phyloP scores from a whole-genome alignment of 2,329 filamentous ascomycete genomes.

The Alternaria gansuensis region DNA sequence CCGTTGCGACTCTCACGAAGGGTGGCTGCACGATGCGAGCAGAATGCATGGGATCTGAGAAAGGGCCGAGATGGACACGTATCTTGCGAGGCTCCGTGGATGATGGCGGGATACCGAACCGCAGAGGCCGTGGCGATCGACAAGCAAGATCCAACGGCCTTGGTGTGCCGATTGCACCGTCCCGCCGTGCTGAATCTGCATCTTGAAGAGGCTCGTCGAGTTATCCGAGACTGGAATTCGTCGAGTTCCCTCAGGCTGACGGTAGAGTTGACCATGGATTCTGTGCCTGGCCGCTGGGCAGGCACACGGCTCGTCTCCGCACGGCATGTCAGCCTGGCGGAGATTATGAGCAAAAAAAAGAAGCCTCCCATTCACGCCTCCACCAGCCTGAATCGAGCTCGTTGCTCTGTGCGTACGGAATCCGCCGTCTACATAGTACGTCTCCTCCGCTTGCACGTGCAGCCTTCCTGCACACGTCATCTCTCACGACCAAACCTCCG shows the following conservation, averaged over 20 bases:
- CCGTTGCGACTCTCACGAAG: constrained; percentile 15
- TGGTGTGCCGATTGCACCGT: not conserved
- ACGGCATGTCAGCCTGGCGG: constrained; percentile 6
- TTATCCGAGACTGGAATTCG: not conserved
- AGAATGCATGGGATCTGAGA: not conserved
- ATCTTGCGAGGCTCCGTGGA: constrained; percentile 1
- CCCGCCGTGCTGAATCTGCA: constrained; percentile 1
- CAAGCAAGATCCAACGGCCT: constrained; percentile 17
- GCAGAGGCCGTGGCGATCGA: constrained; percentile 13
- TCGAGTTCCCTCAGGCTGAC: not conserved
- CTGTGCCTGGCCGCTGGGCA: not conserved
- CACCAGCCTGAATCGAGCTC: constrained; percentile 1
- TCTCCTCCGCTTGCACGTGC: constrained; percentile 2
- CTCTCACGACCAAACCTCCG: not conserved
- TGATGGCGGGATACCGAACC: constrained; percentile 12
- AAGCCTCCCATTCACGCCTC: not conserved
- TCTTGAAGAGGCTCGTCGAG: not conserved
- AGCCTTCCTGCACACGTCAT: constrained; percentile 11
- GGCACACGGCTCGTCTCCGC: not conserved
- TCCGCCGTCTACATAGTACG: not conserved
- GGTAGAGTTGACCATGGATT: not conserved
- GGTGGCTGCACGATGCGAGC: not conserved
- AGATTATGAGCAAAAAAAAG: constrained; percentile 11
- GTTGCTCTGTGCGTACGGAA: constrained; percentile 17
- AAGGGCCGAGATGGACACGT: not conserved